These are phyloP conservation scores for Luzula sylvatica DNA, from an alignment of 176 grass and related monocot species.

Conservation along the genomic window DNA sequence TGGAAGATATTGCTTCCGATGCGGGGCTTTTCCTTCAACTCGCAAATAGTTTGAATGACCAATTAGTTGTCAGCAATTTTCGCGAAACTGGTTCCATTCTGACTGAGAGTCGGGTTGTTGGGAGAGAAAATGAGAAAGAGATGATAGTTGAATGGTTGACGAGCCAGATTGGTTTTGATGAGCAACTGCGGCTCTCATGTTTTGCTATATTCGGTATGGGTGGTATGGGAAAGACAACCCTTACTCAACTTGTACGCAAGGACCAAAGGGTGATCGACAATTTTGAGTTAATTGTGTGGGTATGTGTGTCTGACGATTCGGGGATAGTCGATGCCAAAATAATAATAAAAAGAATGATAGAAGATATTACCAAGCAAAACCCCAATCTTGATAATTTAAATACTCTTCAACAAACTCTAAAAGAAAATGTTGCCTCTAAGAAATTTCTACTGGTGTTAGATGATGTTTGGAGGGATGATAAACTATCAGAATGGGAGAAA, in stretches of 20 bases:
- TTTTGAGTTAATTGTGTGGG: conserved; percentile 9
- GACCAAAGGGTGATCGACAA: conserved; percentile 3
- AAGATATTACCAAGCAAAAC: neutral
- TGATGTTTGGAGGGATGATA: conserved; percentile 22
- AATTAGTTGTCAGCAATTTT: neutral
- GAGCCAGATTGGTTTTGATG: neutral
- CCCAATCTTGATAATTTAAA: conserved; percentile 9
- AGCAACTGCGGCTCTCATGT: neutral
- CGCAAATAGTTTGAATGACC: conserved; percentile 1
- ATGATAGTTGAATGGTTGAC: conserved; percentile 4
- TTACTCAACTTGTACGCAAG: conserved; percentile 3
- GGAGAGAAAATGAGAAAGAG: conserved; percentile 3
- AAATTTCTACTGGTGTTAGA: conserved; percentile 25
- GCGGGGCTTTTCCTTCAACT: neutral
- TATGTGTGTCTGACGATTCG: conserved; percentile 10
- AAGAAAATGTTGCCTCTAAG: neutral
- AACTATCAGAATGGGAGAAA: neutral
- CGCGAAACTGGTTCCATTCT: conserved; percentile 5
- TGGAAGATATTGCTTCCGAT: conserved; percentile 1
- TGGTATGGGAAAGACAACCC: conserved; percentile 21
- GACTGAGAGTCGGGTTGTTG: neutral
- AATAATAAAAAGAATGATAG: conserved; percentile 11
- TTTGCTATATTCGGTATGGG: conserved; percentile 14
- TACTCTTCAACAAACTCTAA: conserved; percentile 7
- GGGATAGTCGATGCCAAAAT: neutral